A percentile compares a stretch with the other conserved stretches of the same genome.
phyloP scores from a whole-genome alignment of 257 asterid species.

The Scutellaria minor region DNA sequence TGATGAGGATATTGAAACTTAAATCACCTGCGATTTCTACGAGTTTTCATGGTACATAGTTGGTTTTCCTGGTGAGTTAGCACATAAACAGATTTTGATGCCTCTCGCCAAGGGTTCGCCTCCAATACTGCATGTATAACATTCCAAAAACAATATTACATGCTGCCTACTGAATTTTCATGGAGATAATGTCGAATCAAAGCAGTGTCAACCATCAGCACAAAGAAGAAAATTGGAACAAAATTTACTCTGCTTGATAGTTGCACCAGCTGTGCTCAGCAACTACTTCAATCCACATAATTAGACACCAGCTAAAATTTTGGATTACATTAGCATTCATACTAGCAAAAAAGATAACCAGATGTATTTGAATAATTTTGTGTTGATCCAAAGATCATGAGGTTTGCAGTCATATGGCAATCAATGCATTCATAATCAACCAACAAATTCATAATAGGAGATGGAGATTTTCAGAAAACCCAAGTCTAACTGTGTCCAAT shows the following conservation, averaged over 20 bases:
- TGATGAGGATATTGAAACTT: slow-evolving; percentile 22
- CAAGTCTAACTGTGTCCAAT: not conserved
- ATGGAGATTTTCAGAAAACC: not conserved
- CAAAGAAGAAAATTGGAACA: not conserved
- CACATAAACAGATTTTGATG: slow-evolving; percentile 87
- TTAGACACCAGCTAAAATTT: not conserved
- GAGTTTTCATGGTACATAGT: slow-evolving; percentile 91
- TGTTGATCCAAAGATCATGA: slow-evolving; percentile 12
- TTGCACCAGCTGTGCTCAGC: not conserved
- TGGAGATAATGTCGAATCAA: not conserved
- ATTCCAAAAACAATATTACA: slow-evolving; percentile 19
- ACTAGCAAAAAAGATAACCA: not conserved
- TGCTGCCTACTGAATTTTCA: slow-evolving; percentile 10
- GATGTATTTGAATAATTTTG: not conserved
- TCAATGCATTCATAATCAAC: not conserved
- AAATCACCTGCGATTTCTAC: slow-evolving; percentile 76
- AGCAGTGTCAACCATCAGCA: not conserved
- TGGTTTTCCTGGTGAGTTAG: slow-evolving; percentile 90
- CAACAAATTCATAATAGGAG: slow-evolving; percentile 2
- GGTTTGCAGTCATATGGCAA: not conserved
- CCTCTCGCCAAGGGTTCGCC: slow-evolving; percentile 93
- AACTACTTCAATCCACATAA: not conserved
- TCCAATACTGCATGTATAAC: slow-evolving; percentile 66
- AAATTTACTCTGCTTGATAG: not conserved
- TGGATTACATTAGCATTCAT: not conserved